A percentile compares a stretch with the other conserved stretches of the same genome.
Conservation (phyloP, 129 eudicot species). For the Glebionis coronaria region DNA sequence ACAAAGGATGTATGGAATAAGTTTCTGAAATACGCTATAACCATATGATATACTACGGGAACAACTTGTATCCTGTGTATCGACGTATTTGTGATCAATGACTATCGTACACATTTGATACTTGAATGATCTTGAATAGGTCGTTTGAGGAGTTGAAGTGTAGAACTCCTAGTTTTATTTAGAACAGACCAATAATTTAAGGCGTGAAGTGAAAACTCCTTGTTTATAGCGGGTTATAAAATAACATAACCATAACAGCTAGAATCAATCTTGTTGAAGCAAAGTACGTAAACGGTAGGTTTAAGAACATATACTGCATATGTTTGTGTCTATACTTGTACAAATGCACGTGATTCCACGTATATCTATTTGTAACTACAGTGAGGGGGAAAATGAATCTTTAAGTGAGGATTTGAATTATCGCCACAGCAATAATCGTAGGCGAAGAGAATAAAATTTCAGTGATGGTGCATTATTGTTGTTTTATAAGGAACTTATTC, state of each 20-base stretch:
- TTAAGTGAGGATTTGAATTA: constrained; percentile 45
- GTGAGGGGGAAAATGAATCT: constrained; percentile 34
- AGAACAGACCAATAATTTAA: too few species aligned
- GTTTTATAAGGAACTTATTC: too few species aligned
- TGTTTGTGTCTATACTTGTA: neutral
- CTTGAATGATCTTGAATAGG: too few species aligned
- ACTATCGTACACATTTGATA: too few species aligned
- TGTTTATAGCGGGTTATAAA: too few species aligned
- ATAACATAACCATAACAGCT: too few species aligned
- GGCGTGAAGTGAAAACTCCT: too few species aligned
- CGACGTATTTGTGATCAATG: too few species aligned
- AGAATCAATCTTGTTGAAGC: too few species aligned
- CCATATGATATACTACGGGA: neutral
- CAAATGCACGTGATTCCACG: neutral
- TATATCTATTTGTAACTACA: neutral
- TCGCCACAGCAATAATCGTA: constrained; percentile 42
- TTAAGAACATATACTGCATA: neutral
- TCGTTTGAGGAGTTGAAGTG: too few species aligned
- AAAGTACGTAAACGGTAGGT: neutral
- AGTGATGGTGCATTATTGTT: constrained; percentile 38
- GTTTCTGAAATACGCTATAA: neutral
- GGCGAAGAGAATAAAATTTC: constrained; percentile 35
- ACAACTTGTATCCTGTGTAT: too few species aligned
- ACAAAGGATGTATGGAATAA: constrained; percentile 14
- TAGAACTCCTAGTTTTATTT: too few species aligned